Conservation (phyloP, 495 filamentous ascomycete species). For the Daldinia loculata region DNA sequence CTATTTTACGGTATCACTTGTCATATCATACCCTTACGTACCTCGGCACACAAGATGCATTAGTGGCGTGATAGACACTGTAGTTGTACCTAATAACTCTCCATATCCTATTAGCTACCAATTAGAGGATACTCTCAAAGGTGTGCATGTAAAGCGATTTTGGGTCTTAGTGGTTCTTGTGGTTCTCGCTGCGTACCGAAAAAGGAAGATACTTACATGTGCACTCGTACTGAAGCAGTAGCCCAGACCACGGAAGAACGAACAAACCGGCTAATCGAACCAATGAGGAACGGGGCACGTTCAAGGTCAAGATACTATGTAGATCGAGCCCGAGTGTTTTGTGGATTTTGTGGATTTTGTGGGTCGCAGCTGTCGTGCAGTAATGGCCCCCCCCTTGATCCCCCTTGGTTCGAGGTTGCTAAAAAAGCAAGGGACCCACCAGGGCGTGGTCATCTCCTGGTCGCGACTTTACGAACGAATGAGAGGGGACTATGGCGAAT, state of each 20-base stretch:
- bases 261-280: constrained; percentile 26
- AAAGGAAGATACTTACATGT: constrained; percentile 7
- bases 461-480: constrained; percentile 34
- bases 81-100: constrained; percentile 30
- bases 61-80: constrained; percentile 38
- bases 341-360: constrained; percentile 20
- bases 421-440: constrained; percentile 38
- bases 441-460: not conserved
- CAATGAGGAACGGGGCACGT: constrained; percentile 19
- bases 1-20: constrained; percentile 2
- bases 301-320: not conserved
- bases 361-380: constrained; percentile 44
- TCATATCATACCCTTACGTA: constrained; percentile 30
- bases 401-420: constrained; percentile 14
- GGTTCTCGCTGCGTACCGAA: constrained; percentile 9
- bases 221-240: constrained; percentile 22
- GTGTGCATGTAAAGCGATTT: constrained; percentile 36
- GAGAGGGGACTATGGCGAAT: not conserved
- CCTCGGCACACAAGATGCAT: constrained; percentile 14
- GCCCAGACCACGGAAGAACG: constrained; percentile 18
- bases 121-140: constrained; percentile 32
- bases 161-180: constrained; percentile 14
- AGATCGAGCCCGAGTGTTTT: constrained; percentile 33
- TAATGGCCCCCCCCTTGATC: constrained; percentile 23
- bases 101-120: constrained; percentile 30